Evolutionary conservation across 1,139 yeast genomes (phyloP).

Genomic region (Candida sanyaensis): DNA sequence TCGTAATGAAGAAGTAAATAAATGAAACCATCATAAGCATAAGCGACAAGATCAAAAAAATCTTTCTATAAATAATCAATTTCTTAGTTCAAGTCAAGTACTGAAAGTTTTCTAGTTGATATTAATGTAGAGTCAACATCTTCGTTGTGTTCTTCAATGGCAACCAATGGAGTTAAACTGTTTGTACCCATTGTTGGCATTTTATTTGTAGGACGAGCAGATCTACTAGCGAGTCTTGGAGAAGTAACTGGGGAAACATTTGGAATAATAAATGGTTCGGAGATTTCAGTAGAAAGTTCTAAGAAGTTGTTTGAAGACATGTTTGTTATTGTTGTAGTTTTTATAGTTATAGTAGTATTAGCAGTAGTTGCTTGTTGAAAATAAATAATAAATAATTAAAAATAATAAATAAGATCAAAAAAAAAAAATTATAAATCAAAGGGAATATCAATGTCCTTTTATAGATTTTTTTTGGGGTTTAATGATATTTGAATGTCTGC

Average conservation of each 20-base stretch:
- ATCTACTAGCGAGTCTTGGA: slow-evolving; percentile 26
- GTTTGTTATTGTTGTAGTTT: slow-evolving; percentile 6
- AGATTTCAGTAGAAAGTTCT: slow-evolving; percentile 55
- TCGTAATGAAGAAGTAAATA: not conserved
- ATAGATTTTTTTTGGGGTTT: slow-evolving; percentile 1
- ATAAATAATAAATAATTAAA: not conserved
- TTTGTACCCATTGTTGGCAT: slow-evolving; percentile 13
- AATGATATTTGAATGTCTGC: not conserved
- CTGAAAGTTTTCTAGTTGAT: slow-evolving; percentile 12
- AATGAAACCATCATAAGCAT: not conserved
- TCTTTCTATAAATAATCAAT: not conserved
- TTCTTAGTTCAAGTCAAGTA: slow-evolving; percentile 12
- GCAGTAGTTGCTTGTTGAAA: not conserved
- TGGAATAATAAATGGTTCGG: slow-evolving; percentile 66
- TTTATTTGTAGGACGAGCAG: slow-evolving; percentile 4
- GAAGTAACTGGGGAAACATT: slow-evolving; percentile 60
- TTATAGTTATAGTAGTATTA: not conserved
- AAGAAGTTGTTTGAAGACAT: slow-evolving; percentile 9
- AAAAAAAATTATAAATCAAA: not conserved
- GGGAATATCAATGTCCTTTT: not conserved
- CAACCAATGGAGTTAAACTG: slow-evolving; percentile 11
- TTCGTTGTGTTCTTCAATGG: slow-evolving; percentile 8
- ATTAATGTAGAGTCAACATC: slow-evolving; percentile 12
- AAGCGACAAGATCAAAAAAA: not conserved
- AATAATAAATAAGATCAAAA: not conserved